Conservation (phyloP, 2,329 filamentous ascomycete species). For the Cephalotrichum gorgonifer region DNA sequence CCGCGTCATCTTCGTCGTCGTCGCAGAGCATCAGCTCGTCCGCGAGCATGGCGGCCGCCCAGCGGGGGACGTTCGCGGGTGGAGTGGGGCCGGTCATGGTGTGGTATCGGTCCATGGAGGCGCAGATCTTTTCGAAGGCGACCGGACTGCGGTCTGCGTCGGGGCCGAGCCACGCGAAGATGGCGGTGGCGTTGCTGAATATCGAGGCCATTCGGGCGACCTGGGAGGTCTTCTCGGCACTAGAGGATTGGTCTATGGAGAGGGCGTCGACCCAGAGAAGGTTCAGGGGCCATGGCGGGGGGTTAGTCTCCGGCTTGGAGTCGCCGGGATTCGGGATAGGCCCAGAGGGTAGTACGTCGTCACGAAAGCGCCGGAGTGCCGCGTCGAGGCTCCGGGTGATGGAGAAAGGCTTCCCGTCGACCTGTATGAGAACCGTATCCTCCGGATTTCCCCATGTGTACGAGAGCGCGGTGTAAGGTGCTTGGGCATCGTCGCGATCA, state of each 20-base stretch:
- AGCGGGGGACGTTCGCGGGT: constrained; percentile 5
- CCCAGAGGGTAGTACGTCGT: background rate
- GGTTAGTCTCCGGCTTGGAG: background rate
- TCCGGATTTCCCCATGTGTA: constrained; percentile 17
- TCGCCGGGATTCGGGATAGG: background rate
- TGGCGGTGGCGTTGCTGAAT: constrained; percentile 10
- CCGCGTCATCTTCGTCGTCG: constrained; percentile 5
- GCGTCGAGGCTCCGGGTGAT: constrained; percentile 18
- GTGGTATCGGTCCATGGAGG: constrained; percentile 7
- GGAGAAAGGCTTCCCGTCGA: constrained; percentile 11
- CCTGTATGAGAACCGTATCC: constrained; percentile 9
- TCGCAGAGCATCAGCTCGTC: constrained; percentile 9
- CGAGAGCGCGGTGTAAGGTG: constrained; percentile 14
- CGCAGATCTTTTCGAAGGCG: constrained; percentile 8
- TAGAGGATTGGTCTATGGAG: constrained; percentile 15
- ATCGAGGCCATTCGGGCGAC: constrained; percentile 14
- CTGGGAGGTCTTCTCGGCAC: constrained; percentile 13
- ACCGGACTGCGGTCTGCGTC: constrained; percentile 4
- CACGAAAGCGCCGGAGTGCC: constrained; percentile 15
- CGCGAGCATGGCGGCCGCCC: constrained; percentile 6
- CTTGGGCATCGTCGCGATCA: background rate
- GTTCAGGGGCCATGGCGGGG: constrained; percentile 4
- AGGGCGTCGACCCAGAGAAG: constrained; percentile 16
- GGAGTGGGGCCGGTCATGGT: background rate
- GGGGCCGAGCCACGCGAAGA: constrained; percentile 10